phyloP scores from a whole-genome alignment of 2,329 filamentous ascomycete genomes.

The Diaporthe batatas region DNA sequence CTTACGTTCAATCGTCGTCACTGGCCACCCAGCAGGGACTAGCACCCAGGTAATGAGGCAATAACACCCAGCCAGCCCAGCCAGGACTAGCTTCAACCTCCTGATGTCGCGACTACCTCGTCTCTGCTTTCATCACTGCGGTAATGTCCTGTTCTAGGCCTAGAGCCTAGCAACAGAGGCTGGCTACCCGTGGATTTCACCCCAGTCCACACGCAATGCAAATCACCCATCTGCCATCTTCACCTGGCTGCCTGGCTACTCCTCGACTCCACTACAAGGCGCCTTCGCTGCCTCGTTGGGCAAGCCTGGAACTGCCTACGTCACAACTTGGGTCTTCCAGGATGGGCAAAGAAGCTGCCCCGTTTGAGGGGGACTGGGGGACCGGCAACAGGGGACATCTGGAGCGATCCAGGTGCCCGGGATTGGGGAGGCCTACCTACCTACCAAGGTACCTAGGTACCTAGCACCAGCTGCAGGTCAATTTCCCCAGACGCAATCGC shows the following conservation, averaged over 20 bases:
- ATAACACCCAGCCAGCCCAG: slow-evolving; percentile 28
- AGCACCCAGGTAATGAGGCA: slow-evolving; percentile 39
- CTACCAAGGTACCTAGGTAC: not conserved
- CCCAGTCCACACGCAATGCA: slow-evolving; percentile 1
- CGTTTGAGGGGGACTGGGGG: not conserved
- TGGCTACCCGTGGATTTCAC: not conserved
- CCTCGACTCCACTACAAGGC: not conserved
- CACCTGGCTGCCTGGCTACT: not conserved
- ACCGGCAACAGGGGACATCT: not conserved
- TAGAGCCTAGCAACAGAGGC: not conserved
- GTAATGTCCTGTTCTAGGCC: slow-evolving; percentile 16
- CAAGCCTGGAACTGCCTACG: slow-evolving; percentile 22
- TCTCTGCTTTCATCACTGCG: slow-evolving; percentile 40
- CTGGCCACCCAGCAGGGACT: slow-evolving; percentile 36
- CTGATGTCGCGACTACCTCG: not conserved
- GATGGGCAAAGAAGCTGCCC: not conserved
- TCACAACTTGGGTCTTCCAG: not conserved
- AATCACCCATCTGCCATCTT: not conserved
- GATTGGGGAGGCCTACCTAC: not conserved
- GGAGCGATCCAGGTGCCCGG: not conserved
- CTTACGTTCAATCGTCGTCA: slow-evolving; percentile 42
- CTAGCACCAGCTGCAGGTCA: not conserved
- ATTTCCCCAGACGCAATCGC: slow-evolving; percentile 23
- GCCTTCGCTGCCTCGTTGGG: not conserved
- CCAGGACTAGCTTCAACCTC: slow-evolving; percentile 29